phyloP scores from a whole-genome alignment of 768 basidiomycete genomes.

The Mycena floridula region DNA sequence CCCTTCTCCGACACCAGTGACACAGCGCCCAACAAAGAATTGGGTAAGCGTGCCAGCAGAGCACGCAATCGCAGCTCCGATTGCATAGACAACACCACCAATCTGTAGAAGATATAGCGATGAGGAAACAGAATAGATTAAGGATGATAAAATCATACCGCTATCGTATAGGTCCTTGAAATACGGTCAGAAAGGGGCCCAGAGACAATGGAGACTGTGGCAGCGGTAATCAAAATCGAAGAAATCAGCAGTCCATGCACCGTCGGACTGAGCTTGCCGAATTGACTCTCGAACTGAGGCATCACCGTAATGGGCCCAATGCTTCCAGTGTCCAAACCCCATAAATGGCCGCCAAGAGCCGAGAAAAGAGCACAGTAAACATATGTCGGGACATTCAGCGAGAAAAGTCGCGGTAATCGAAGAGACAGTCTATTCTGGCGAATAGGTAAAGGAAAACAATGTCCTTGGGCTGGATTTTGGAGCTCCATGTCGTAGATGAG shows the following conservation, averaged over 20 bases:
- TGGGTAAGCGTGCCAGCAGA: constrained; percentile 25
- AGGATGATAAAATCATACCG: constrained; percentile 7
- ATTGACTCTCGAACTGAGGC: constrained; percentile 33
- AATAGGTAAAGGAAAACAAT: not conserved
- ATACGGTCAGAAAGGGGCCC: constrained; percentile 40
- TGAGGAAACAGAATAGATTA: no score
- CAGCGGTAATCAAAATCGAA: constrained; percentile 35
- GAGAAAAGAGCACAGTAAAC: constrained; percentile 24
- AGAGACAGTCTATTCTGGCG: not conserved
- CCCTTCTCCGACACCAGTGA: constrained; percentile 42
- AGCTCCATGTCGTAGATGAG: no score
- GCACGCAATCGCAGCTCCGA: constrained; percentile 34
- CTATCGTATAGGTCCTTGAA: constrained; percentile 38
- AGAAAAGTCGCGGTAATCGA: not conserved
- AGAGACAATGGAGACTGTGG: constrained; percentile 29
- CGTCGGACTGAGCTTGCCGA: constrained; percentile 28
- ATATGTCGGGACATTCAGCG: constrained; percentile 12
- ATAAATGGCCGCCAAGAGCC: constrained; percentile 25
- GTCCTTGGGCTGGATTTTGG: not conserved
- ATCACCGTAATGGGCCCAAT: constrained; percentile 40
- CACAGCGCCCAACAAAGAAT: constrained; percentile 36
- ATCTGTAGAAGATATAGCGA: constrained; percentile 7
- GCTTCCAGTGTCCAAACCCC: constrained; percentile 29
- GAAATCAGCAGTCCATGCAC: constrained; percentile 39
- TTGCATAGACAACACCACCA: constrained; percentile 34